phyloP scores from a whole-genome alignment of 495 filamentous ascomycete species.

The Podospora conica region DNA sequence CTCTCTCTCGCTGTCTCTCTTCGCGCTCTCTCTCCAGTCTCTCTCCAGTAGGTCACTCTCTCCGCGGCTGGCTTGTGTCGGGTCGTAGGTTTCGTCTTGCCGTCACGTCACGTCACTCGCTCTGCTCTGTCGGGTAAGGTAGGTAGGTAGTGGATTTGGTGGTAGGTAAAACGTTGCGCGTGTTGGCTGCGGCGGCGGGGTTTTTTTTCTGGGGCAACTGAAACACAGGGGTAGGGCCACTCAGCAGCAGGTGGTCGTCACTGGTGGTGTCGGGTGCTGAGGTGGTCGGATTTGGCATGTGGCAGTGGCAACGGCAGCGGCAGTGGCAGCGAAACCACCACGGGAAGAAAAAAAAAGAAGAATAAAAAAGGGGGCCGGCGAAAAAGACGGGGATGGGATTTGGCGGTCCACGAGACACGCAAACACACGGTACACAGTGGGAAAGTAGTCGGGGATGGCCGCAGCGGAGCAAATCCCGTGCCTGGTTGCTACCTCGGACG shows the following conservation, averaged over 20 bases:
- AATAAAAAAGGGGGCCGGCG: background rate
- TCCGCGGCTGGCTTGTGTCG: background rate
- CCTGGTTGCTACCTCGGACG: background rate
- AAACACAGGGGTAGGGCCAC: background rate
- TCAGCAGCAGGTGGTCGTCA: too few species aligned
- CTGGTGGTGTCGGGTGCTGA: too few species aligned
- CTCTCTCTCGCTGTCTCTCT: too few species aligned
- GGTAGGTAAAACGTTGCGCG: background rate
- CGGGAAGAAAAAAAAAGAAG: too few species aligned
- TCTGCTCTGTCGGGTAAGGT: background rate
- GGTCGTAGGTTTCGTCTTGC: background rate
- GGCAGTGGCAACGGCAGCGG: background rate
- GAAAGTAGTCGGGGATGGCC: background rate
- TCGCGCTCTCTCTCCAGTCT: too few species aligned
- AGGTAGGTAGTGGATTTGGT: background rate
- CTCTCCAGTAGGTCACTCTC: too few species aligned
- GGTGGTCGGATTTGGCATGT: background rate
- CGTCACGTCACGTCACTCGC: background rate
- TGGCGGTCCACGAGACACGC: background rate
- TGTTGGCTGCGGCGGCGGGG: background rate
- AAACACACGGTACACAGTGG: background rate
- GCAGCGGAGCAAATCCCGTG: background rate
- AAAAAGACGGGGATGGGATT: background rate
- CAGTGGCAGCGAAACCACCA: background rate
- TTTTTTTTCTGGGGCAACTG: background rate